These are phyloP conservation scores for Skeletonema grethae DNA, from an alignment of 108 stramenopile species.

Conservation along the genomic window DNA sequence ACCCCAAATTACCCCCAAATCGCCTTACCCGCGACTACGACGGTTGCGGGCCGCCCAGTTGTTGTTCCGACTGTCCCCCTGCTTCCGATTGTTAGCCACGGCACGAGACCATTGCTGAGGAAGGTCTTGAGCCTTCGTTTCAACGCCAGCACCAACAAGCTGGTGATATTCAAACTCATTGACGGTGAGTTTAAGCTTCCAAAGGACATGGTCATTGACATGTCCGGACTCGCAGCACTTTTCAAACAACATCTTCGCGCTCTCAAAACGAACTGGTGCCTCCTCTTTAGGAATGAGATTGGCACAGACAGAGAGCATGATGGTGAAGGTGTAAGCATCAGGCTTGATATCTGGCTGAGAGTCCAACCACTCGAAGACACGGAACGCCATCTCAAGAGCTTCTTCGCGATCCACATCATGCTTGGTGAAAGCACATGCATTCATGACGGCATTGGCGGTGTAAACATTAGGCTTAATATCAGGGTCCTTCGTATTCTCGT, in stretches of 20 bases:
- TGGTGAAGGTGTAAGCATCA: slow-evolving; percentile 90
- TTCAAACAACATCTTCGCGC: slow-evolving; percentile 74
- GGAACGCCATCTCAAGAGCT: slow-evolving; percentile 80
- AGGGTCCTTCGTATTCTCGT: slow-evolving; percentile 43
- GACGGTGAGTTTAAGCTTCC: slow-evolving; percentile 83
- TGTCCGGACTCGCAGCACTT: slow-evolving; percentile 79
- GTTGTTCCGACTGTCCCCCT: slow-evolving; percentile 49
- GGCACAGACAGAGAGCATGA: slow-evolving; percentile 83
- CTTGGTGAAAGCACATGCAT: slow-evolving; percentile 78
- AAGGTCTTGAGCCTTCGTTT: slow-evolving; percentile 58
- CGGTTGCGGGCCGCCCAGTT: slow-evolving; percentile 49
- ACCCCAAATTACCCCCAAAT: slow-evolving; percentile 17
- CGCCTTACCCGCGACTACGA: slow-evolving; percentile 31
- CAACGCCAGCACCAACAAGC: slow-evolving; percentile 63
- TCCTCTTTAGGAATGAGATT: slow-evolving; percentile 84
- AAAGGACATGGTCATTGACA: slow-evolving; percentile 87
- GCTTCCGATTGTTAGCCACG: slow-evolving; percentile 37
- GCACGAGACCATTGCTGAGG: slow-evolving; percentile 74
- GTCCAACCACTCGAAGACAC: slow-evolving; percentile 81
- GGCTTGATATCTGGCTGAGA: slow-evolving; percentile 73
- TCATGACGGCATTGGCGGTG: slow-evolving; percentile 62
- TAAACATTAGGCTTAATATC: slow-evolving; percentile 60
- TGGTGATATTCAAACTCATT: slow-evolving; percentile 72
- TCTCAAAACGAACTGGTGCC: slow-evolving; percentile 47
- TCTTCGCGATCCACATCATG: slow-evolving; percentile 49